Evolutionary conservation across 768 basidiomycete species (phyloP).

Genomic region (Mycena leptocephala): DNA sequence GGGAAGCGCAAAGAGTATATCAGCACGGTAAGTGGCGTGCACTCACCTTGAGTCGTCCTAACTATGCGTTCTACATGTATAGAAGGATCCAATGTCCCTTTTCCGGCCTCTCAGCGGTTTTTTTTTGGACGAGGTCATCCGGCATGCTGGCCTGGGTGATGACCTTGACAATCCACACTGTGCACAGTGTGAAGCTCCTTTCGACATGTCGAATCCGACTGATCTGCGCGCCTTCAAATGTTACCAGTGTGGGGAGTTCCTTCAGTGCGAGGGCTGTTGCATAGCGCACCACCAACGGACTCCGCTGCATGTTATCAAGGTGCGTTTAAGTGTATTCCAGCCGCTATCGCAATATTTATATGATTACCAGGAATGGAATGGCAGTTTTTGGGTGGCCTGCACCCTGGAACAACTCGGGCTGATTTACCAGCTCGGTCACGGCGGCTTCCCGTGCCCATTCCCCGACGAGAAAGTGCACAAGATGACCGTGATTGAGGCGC

Average conservation of each 20-base stretch:
- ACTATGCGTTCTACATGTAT: not conserved
- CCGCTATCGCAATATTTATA: not conserved
- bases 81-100: not conserved
- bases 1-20: constrained; percentile 10
- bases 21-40: not conserved
- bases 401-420: not conserved
- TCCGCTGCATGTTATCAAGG: constrained; percentile 6
- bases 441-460: constrained; percentile 8
- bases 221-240: constrained; percentile 2
- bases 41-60: not conserved
- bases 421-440: constrained; percentile 32
- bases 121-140: constrained; percentile 1
- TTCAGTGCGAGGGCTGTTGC: constrained; percentile 19
- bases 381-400: not conserved
- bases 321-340: not conserved
- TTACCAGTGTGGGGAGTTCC: constrained; percentile 2
- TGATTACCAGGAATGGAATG: not conserved
- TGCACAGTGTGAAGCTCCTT: not conserved
- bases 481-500: constrained; percentile 28
- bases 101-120: not conserved
- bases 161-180: not conserved
- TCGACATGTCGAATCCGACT: too few relatives aligned
- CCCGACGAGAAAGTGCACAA: not conserved
- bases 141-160: constrained; percentile 11
- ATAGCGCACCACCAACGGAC: not conserved